Evolutionary conservation across 306 rosid species (phyloP).

Genomic region (Cicer bijugum): DNA sequence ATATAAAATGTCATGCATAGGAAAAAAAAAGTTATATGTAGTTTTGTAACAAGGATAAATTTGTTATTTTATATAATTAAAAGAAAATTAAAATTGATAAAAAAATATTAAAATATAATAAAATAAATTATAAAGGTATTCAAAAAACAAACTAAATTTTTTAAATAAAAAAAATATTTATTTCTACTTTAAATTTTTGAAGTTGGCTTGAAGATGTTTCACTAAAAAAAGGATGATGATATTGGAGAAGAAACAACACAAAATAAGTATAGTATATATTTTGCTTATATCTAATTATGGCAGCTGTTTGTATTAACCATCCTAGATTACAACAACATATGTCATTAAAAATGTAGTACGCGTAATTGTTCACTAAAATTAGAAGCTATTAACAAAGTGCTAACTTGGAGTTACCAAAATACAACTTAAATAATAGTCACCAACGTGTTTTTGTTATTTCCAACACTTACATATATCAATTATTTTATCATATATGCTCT

Average conservation of each 20-base stretch:
- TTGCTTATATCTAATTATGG: slow-evolving; percentile 4
- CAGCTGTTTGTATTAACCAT: neutral
- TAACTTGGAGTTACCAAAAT: slow-evolving; percentile 17
- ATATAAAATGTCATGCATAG: no score
- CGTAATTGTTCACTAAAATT: slow-evolving; percentile 6
- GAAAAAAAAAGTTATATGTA: no score
- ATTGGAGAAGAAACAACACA: neutral
- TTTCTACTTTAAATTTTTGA: neutral
- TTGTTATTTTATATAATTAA: no score
- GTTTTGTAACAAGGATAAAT: no score
- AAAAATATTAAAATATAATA: no score
- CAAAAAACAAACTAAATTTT: no score
- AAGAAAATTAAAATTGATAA: no score
- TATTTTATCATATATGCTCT: neutral
- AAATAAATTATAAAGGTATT: no score
- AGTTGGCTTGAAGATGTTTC: neutral
- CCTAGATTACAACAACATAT: neutral
- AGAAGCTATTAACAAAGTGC: slow-evolving; percentile 28
- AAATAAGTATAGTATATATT: neutral
- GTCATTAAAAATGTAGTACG: neutral
- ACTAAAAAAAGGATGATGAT: neutral
- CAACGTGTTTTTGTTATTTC: neutral
- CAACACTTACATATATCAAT: neutral
- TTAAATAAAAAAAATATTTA: neutral
- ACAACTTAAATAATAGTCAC: slow-evolving; percentile 43